Evolutionary conservation across 805 yeast species (phyloP).

Genomic region (Yarrowia bubula): DNA sequence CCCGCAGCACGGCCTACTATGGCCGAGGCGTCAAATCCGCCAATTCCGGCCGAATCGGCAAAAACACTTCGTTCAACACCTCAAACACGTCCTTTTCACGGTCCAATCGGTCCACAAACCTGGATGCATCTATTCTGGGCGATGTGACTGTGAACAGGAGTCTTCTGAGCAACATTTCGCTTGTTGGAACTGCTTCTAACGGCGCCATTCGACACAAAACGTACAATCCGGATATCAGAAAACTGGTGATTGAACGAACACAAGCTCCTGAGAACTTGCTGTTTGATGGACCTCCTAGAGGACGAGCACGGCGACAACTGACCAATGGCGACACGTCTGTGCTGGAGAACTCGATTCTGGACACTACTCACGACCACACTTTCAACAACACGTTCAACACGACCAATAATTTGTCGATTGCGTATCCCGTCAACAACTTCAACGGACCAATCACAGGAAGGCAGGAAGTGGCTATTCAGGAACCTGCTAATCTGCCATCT

Average conservation of each 20-base stretch:
- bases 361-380: background rate
- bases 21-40: background rate
- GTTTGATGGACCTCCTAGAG: constrained; percentile 1
- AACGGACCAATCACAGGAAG: constrained; percentile 13
- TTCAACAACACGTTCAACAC: background rate
- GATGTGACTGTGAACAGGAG: constrained; percentile 6
- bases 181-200: background rate
- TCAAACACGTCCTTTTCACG: background rate
- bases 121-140: constrained; percentile 19
- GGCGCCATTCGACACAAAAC: constrained; percentile 16
- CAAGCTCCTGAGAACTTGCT: constrained; percentile 7
- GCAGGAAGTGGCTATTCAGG: constrained; percentile 1
- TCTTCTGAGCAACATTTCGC: constrained; percentile 17
- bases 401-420: background rate
- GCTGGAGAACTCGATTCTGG: background rate
- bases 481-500: constrained; percentile 18
- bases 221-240: constrained; percentile 18
- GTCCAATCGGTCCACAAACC: background rate
- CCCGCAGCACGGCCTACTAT: background rate
- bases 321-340: background rate
- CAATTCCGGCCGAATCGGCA: background rate
- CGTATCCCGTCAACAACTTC: constrained; percentile 12
- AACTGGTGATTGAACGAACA: constrained; percentile 18
- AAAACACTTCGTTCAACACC: background rate
- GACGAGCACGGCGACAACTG: background rate